phyloP scores from a whole-genome alignment of 768 basidiomycete species.

The Phanerochaete sordida region DNA sequence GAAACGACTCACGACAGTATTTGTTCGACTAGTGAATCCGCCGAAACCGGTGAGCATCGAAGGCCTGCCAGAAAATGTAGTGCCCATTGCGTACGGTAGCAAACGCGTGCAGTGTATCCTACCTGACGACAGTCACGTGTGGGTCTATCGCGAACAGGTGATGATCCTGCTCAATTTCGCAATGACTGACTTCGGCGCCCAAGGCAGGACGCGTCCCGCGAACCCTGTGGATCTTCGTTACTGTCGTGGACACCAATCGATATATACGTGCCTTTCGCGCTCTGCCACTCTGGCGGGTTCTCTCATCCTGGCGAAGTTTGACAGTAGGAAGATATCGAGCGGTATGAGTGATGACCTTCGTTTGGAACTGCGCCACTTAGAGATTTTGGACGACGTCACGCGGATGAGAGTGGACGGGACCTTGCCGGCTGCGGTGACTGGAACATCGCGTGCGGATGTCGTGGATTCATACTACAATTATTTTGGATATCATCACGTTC shows the following conservation, averaged over 20 bases:
- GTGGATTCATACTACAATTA: neutral
- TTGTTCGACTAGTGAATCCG: neutral
- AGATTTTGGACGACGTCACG: neutral
- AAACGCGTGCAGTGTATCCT: neutral
- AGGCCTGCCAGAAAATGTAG: neutral
- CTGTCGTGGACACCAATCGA: slow-evolving; percentile 14
- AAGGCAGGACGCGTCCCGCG: slow-evolving; percentile 14
- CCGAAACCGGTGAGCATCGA: neutral
- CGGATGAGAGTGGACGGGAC: neutral
- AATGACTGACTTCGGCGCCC: slow-evolving; percentile 21
- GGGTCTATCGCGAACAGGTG: slow-evolving; percentile 12
- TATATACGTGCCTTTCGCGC: slow-evolving; percentile 20
- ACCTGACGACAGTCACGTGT: neutral
- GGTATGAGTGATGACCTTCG: too few species aligned
- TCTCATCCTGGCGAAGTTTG: too few species aligned
- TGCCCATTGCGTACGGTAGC: neutral
- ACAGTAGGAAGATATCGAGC: too few species aligned
- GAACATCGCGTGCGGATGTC: neutral
- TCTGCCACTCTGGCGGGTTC: neutral
- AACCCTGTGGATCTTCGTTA: slow-evolving; percentile 15
- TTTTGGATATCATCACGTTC: neutral
- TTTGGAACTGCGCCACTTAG: slow-evolving; percentile 1
- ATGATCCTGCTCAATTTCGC: slow-evolving; percentile 19
- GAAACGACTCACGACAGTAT: neutral
- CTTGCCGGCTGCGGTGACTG: slow-evolving; percentile 8